A percentile compares a stretch with the other conserved stretches of the same genome.
Evolutionary conservation across 2,329 filamentous ascomycete species (phyloP).

Genomic region (Ophiostoma tasmaniense): DNA sequence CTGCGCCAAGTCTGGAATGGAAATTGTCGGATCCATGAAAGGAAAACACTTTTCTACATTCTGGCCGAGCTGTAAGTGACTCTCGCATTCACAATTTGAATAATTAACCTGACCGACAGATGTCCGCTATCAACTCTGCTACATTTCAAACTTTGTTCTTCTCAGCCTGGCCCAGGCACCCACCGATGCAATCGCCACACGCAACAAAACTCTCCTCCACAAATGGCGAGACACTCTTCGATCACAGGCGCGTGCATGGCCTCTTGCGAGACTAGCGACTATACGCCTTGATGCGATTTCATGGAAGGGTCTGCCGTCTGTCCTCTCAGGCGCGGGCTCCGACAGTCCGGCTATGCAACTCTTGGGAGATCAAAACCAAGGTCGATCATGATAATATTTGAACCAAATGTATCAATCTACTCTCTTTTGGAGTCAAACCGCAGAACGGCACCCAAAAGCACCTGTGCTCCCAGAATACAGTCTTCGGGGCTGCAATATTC

Average conservation of each 20-base stretch:
- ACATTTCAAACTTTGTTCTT: constrained; percentile 23
- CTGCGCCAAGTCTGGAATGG: constrained; percentile 22
- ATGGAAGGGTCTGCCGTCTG: constrained; percentile 22
- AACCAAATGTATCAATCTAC: no score
- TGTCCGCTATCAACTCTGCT: constrained; percentile 24
- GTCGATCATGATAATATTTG: no score
- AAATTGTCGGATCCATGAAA: constrained; percentile 22
- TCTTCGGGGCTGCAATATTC: constrained; percentile 30
- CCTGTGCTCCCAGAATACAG: constrained; percentile 27
- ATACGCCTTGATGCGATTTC: constrained; percentile 24
- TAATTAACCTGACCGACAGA: constrained; percentile 14
- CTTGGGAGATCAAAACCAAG: background rate
- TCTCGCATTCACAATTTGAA: background rate
- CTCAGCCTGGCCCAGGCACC: constrained; percentile 23
- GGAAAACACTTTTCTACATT: constrained; percentile 24
- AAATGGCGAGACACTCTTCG: constrained; percentile 24
- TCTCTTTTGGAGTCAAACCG: constrained; percentile 19
- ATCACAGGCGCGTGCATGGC: constrained; percentile 23
- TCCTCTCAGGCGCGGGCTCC: constrained; percentile 20
- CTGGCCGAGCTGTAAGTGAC: constrained; percentile 22
- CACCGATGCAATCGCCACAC: constrained; percentile 19
- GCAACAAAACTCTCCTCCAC: constrained; percentile 20
- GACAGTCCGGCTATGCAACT: constrained; percentile 20
- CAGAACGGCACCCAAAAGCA: constrained; percentile 24
- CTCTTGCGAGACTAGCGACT: constrained; percentile 22